Base-by-base conservation (phyloP, 2,329 filamentous ascomycete species). In the Calonectria ilicicola region DNA sequence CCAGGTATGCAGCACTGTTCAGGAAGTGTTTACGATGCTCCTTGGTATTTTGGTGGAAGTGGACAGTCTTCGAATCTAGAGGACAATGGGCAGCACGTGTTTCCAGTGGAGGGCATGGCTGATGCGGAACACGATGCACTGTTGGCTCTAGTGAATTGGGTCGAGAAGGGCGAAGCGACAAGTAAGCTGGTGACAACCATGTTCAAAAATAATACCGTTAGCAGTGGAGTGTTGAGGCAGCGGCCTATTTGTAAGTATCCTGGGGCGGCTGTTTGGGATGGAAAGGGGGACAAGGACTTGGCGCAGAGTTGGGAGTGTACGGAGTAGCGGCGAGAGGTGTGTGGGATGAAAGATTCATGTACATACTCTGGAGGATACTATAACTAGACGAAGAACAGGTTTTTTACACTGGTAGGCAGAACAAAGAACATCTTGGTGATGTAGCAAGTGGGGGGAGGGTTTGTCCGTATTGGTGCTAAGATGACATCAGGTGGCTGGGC, bases 1-100 rank as follows among this genome's bases (percentile, higher is more conserved):
- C 53, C 53, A 17, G 53, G 53, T 23, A 60, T 60, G 53, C 53
- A 60, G 35, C 53, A 60, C 53, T 60, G 53, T 14, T 60, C 53
- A 9, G 53, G 53, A 26, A 60, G 32, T 26, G 53, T 60, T 12
- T 60, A 60, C 35, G 32, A 60, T 60, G 32, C 53, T 19, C 53
- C 53, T 19, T 60, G 53, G 53, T 60, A 60, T 10, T 60, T 60
- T 40, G 53, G 53, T 26, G 53, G 53, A 26, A 60, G 53, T 8
- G 53, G 53, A 8, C 53, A 60, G n/a, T n/a, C 53, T 21, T 60
- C 53, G 26, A 60, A 40, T 8, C 19, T 60, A 32, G 53, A 60
- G 17, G 53, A 26, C 14, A 60, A 60, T 5, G 53, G 53, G 5
- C 53, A 60, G n/a, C 53, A 60, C 19, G 53, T 26, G 23, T 60